A percentile compares a stretch with the other conserved stretches of the same genome.
Conservation (phyloP, 148 eudicot species). For the Amaranthus cruentus region DNA sequence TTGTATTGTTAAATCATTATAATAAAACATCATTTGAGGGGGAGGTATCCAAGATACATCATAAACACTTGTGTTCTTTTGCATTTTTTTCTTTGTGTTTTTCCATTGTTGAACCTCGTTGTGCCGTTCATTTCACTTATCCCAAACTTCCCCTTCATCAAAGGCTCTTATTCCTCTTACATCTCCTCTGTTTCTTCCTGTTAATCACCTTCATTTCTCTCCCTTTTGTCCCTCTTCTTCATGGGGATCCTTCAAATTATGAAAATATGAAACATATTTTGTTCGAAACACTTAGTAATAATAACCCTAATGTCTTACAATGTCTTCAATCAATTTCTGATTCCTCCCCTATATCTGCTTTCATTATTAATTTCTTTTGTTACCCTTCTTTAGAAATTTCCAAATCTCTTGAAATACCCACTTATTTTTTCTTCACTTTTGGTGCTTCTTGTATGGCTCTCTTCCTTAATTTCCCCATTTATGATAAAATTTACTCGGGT, state of each 20-base stretch:
- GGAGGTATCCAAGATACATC: no score
- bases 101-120: no score
- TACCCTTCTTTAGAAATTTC: constrained; percentile 28
- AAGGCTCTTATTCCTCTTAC: constrained; percentile 28
- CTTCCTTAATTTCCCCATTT: constrained; percentile 25
- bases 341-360: constrained; percentile 24
- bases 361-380: constrained; percentile 45
- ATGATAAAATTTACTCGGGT: constrained; percentile 25
- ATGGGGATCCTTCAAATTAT: constrained; percentile 13
- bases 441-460: constrained; percentile 27
- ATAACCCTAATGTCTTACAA: constrained; percentile 22
- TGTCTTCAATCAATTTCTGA: constrained; percentile 27
- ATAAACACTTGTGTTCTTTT: no score
- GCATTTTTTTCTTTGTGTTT: no score
- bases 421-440: constrained; percentile 43
- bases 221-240: constrained; percentile 29
- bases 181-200: constrained; percentile 34
- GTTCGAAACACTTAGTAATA: constrained; percentile 30
- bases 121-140: no score
- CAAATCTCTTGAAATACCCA: constrained; percentile 27
- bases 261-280: no score
- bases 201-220: constrained; percentile 45
- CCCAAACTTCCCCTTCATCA: constrained; percentile 28
- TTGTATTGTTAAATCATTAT: no score
- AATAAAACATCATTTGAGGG: no score